Conservation (phyloP, 495 filamentous ascomycete genomes). For the Trypethelium eluteriae region DNA sequence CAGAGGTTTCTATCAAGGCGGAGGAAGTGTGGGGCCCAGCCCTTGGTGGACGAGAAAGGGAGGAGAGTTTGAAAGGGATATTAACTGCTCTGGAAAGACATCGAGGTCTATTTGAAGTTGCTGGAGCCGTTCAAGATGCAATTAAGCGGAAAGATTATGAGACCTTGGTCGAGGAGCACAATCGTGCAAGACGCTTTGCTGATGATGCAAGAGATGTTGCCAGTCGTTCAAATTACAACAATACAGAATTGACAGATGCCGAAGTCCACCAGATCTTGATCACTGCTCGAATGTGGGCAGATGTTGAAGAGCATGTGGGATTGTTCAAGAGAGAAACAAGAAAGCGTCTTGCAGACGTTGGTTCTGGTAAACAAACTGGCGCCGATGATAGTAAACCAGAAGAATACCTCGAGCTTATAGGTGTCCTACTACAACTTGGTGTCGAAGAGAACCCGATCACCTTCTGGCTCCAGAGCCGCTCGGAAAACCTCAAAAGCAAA, state of each 20-base stretch:
- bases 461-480: conserved; percentile 84
- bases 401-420: conserved; percentile 82
- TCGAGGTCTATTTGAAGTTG: conserved; percentile 71
- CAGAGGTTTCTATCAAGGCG: conserved; percentile 84
- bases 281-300: conserved; percentile 88
- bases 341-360: conserved; percentile 49
- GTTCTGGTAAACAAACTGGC: conserved; percentile 38
- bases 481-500: conserved; percentile 78
- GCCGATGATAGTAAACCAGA: conserved; percentile 51
- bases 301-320: conserved; percentile 76
- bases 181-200: conserved; percentile 63
- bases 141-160: conserved; percentile 89
- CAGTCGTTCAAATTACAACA: conserved; percentile 43
- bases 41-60: conserved; percentile 82
- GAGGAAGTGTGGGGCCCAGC: conserved; percentile 97
- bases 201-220: conserved; percentile 62
- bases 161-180: conserved; percentile 75
- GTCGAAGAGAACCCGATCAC: conserved; percentile 94
- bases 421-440: conserved; percentile 78
- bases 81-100: conserved; percentile 65
- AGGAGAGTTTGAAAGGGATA: conserved; percentile 72
- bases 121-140: conserved; percentile 65
- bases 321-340: conserved; percentile 83
- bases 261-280: conserved; percentile 78
- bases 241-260: conserved; percentile 52